Evolutionary conservation across 2,329 filamentous ascomycete species (phyloP), one percentile per base, ranked within the genome.

Genomic region (Colletotrichum nymphaeae): DNA sequence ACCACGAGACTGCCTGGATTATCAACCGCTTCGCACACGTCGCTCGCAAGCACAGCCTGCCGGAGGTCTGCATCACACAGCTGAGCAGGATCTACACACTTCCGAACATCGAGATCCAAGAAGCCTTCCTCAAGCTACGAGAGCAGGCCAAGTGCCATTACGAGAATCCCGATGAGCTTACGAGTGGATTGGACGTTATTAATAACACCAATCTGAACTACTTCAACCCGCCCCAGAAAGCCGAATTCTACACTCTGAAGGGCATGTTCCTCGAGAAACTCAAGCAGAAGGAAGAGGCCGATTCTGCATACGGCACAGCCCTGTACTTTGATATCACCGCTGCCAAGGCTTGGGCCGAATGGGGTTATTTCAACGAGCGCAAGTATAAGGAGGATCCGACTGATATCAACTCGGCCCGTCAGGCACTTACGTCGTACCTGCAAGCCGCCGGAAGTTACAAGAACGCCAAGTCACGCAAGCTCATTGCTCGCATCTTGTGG

Each of bases 151-250:
- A 98, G 81, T 99, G 97, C 77, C 97, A 99, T 81, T 99, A 98
- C 82, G 95, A 98, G 84, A 98, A 98, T 79, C 92, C 93, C 0
- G 93, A 94, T 49, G 97, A 99, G 83, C 90, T 99, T 67, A 96
- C 92, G 66, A 98, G 92, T 80, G 97, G 97, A 1, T 82, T 99
- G 76, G 97, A 99, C 80, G 97, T 99, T 3, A 99, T 99, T 82
- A 99, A 99, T 84, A 99, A 99, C 78, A 99, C 97, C 46, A 99
- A 99, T 78, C 90, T 99, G 70, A 98, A 97, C 82, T 99, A 99
- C 86, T 99, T 99, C 83, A 97, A 95, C 74, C 90, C 93, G 3
- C 93, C 95, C 79, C 97, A 99, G 82, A 99, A 99, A 84, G 97
- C 97, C 9, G 97, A 99, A 82, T 99, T 99, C 84, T 99, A 98